A percentile compares a stretch with the other conserved stretches of the same genome.
Evolutionary conservation across 768 basidiomycete species (phyloP).

Genomic region (Amanita pallidorosea): DNA sequence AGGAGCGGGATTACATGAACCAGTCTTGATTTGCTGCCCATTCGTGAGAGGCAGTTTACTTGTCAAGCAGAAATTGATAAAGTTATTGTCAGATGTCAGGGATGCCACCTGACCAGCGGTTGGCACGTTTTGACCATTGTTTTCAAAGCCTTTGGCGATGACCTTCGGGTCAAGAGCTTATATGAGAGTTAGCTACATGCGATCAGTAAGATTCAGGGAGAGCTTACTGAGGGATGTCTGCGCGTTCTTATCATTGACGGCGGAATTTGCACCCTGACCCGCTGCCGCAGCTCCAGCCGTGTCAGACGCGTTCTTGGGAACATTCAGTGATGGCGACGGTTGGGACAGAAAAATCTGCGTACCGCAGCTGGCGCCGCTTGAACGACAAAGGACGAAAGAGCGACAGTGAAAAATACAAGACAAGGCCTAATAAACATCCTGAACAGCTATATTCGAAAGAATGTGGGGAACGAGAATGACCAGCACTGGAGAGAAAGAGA

Average conservation of each 20-base stretch:
- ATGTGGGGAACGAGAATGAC: background rate
- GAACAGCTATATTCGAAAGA: background rate
- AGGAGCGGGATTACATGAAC: constrained; percentile 43
- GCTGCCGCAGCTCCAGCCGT: no score
- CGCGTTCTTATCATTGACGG: constrained; percentile 17
- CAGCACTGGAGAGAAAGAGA: background rate
- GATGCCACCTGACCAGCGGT: constrained; percentile 37
- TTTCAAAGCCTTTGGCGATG: constrained; percentile 27
- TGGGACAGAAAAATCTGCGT: background rate
- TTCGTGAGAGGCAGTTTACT: constrained; percentile 39
- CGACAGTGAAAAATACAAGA: constrained; percentile 27
- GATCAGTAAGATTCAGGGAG: background rate
- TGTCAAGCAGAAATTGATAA: constrained; percentile 45
- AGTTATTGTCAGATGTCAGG: constrained; percentile 51
- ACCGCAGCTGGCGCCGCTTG: constrained; percentile 17
- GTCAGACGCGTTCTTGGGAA: no score
- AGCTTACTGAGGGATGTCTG: constrained; percentile 28
- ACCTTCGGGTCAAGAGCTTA: constrained; percentile 31
- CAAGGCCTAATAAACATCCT: constrained; percentile 29
- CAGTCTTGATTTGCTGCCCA: constrained; percentile 32
- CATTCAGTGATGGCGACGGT: background rate
- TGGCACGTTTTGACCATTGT: constrained; percentile 32
- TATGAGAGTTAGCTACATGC: constrained; percentile 1
- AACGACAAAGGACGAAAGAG: constrained; percentile 20
- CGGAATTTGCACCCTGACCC: constrained; percentile 1